Evolutionary conservation across 768 basidiomycete genomes (phyloP), one percentile per base, ranked within the genome.

Genomic region (Lactifluus rugatus): DNA sequence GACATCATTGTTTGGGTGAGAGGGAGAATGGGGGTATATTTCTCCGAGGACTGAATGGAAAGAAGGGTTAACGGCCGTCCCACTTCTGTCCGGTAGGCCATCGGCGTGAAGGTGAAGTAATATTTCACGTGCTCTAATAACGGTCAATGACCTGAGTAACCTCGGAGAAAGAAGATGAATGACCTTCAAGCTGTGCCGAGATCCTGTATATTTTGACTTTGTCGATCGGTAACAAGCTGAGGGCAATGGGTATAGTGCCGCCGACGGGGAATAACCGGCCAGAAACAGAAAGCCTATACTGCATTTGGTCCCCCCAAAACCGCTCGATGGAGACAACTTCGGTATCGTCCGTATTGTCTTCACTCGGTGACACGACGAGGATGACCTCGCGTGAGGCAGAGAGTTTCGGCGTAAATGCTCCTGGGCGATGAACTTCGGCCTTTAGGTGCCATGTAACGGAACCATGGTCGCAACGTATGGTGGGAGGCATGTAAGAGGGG

Each of bases 291-390:
- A 96, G 82, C 37, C 86, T 73, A 66, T 94, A 96, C 55, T 85
- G 83, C 65, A 93, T 66, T 68, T 95, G 89, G 46, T 82, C 79
- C 58, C 96, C 93, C 95, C 94, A 99, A 64, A 87, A 82, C 19
- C 91, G 76, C 66, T 95, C 89, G 17, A 97, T 81, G 48, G 90
- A 78, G 54, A 96, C 82, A 62, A 81, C 87, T 61, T 84, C 83
- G 0, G 76, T 77, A 53, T 93, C 92, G 66, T 95, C 94, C 19
- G 81, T 82, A 63, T 88, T 84, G 53, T 94, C 93, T 53, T 92
- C 91, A 9, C 80, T 79, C 0, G 91, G 91, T 51, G 77, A 80
- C 13, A 85, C 77, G 25, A 97, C 80, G 46, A 94, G 78, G 2
- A 76, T 74, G 11, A 96, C 87, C 54, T 93, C 87, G 44, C 84